Evolutionary conservation across 768 basidiomycete species (phyloP), one percentile per base, ranked within the genome.

Genomic region (Collybiopsis confluens): DNA sequence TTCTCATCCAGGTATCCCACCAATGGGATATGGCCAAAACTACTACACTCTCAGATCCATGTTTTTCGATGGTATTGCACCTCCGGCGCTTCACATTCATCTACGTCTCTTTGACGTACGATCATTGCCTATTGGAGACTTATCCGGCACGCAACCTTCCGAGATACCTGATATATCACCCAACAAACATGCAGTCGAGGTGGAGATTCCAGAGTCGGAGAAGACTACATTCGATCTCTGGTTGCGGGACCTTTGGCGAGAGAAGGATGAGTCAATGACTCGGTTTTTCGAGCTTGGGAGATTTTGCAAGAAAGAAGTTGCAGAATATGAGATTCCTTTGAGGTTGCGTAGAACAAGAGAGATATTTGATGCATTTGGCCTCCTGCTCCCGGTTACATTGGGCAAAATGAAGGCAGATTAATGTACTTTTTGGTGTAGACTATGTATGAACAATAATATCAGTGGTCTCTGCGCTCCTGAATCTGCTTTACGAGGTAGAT

Each of bases 21-120:
- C 81, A 2, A 75, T 79, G 62, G 85, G 82, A 27, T 94, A 90
- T 62, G 93, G 93, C 0, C 94, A 97, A 68, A 79, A 82, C 21
- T 91, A 86, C 66, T 98, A 96, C 68, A 94, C 92, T 38, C 72
- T 98, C 37, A 83, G 88, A 38, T 94, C 93, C 6, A 86, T 97
- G 56, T 97, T 96, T 70, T 76, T 87, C 54, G 77, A 86, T 57
- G 79, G 88, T 2, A 71, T 92, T 3, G 78, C 94, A 2, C 94
- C 96, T 1, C 96, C 95, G 0, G 71, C 76, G 7, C 78, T 99
- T 35, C 90, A 96, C 69, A 78, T 98, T 61, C 96, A 98, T 66
- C 66, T 98, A 38, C 83, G 92, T 44, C 71, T 87, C 59, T 92
- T 90, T 65, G 74, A 88, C 56, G 87, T 92, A 13, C 65, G 65